Evolutionary conservation across 139 green algal species (phyloP).

Genomic region (Pleodorina starrii): DNA sequence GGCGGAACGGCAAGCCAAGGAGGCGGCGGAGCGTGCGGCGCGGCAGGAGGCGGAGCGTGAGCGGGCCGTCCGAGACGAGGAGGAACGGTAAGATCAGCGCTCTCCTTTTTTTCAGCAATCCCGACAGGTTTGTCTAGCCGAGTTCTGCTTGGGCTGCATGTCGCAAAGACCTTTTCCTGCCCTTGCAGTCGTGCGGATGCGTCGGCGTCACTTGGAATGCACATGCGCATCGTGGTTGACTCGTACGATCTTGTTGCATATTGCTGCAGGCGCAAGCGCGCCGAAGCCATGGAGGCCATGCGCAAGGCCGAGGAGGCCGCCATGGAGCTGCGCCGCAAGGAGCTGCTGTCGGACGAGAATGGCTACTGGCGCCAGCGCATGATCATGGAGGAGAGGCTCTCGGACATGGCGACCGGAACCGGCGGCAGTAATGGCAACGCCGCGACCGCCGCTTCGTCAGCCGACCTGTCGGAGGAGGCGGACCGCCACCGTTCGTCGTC

Average conservation of each 20-base stretch:
- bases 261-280: slow-evolving; percentile 55
- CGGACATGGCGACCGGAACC: background rate
- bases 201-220: no score
- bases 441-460: background rate
- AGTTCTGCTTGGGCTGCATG: no score
- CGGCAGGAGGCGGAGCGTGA: slow-evolving; percentile 58
- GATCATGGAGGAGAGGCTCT: slow-evolving; percentile 64
- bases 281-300: slow-evolving; percentile 60
- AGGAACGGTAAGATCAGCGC: slow-evolving; percentile 47
- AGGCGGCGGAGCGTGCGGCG: slow-evolving; percentile 53
- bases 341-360: slow-evolving; percentile 83
- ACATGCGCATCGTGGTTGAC: no score
- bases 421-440: background rate
- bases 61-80: slow-evolving; percentile 34
- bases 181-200: no score
- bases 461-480: slow-evolving; percentile 8
- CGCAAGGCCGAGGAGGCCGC: slow-evolving; percentile 75
- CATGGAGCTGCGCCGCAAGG: slow-evolving; percentile 77
- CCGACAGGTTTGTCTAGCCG: no score
- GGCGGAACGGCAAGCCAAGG: slow-evolving; percentile 62
- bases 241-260: no score
- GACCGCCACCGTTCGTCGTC: slow-evolving; percentile 9
- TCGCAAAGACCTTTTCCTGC: no score
- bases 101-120: no score
- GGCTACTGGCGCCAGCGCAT: slow-evolving; percentile 87